Base-by-base conservation (phyloP, 169 alveolate species). In the Plasmodium reichenowi region DNA sequence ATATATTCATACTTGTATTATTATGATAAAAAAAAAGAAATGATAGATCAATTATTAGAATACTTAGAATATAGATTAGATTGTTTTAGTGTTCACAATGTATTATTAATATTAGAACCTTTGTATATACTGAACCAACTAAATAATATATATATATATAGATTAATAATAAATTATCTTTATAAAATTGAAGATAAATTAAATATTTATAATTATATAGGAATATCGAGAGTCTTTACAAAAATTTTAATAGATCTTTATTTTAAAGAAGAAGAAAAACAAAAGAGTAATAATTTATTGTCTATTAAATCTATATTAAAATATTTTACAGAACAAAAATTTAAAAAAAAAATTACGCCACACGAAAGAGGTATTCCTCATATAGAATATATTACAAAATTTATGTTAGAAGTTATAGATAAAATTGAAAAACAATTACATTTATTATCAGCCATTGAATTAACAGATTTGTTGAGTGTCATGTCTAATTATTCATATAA, bases 401-500 rank as follows among this genome's bases (percentile, higher is more conserved):
- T 85, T 63, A 85, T 85, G 91, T 13, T 22, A 6, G 10, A 63
- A 12, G 74, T 72, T 20, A 74, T 85, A 45, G 83, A 71, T 8
- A 47, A 60, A 6, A 43, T 85, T 3, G 87, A 85, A 10, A 64
- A 15, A 6, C 75, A 85, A 52, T 50, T 85, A 63, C 74, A 72
- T n/a, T 47, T 85, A 17, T 74, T 85, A 32, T 63, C 91, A 7
- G 73, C 91, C 1, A 85, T 85, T 52, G 91, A 85, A 38, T 54
- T 85, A 22, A 85, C 91, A n/a, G 91, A 85, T 26, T 15, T 85
- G 13, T 58, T 85, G 32, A 85, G 87, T 52, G 91, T 85, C 17
- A 71, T 85, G n/a, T 59, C 91, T 10, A 85, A 85, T 63, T 85
- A 85, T 72, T 63, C 91, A 5, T 48, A 32, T 24, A 85, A 32